phyloP scores from a whole-genome alignment of 2,329 filamentous ascomycete genomes.

The Verticillium isaacii region DNA sequence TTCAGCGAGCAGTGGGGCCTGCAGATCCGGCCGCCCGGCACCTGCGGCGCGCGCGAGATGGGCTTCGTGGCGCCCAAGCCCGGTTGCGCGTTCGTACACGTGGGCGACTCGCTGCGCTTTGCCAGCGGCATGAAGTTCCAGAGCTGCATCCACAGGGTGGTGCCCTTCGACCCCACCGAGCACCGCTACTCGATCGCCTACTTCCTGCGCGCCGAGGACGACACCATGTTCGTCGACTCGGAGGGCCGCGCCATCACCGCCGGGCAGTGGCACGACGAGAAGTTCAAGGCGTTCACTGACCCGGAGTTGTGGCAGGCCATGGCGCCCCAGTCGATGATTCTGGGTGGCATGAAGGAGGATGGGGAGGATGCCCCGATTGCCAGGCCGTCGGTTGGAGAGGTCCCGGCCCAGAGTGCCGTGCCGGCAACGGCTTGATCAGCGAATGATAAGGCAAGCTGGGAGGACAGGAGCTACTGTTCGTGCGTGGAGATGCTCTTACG shows the following conservation, averaged over 20 bases:
- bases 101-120: constrained; percentile 55
- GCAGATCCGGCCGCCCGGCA: constrained; percentile 45
- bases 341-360: constrained; percentile 38
- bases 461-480: no score
- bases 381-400: neutral
- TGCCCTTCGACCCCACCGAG: constrained; percentile 45
- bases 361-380: neutral
- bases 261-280: constrained; percentile 49
- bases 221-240: constrained; percentile 49
- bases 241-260: constrained; percentile 50
- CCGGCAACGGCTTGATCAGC: no score
- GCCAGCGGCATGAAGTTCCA: constrained; percentile 47
- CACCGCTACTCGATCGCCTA: constrained; percentile 56
- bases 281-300: constrained; percentile 46
- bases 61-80: constrained; percentile 47
- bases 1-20: constrained; percentile 54
- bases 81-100: constrained; percentile 50
- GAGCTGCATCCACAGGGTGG: constrained; percentile 53
- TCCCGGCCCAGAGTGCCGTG: neutral
- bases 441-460: no score
- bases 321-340: constrained; percentile 42
- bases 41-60: constrained; percentile 37
- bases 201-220: constrained; percentile 52
- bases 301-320: constrained; percentile 38
- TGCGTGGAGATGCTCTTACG: no score